These are phyloP conservation scores for Pichia cabralensis DNA, from an alignment of 805 yeast species.

Conservation along the genomic window DNA sequence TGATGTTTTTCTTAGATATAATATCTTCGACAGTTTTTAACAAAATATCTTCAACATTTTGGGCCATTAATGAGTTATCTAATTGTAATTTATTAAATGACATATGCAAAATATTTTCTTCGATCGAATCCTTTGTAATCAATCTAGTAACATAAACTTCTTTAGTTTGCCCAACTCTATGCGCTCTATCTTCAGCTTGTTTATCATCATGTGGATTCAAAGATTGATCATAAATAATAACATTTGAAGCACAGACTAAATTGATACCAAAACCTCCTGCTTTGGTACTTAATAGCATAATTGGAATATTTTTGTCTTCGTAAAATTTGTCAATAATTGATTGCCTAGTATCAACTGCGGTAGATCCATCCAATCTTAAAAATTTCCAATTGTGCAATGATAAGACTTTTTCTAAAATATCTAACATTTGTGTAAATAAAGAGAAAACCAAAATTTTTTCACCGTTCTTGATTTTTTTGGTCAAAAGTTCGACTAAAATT, in stretches of 20 bases:
- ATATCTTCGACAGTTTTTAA: conserved; percentile 35
- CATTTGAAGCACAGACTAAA: conserved; percentile 88
- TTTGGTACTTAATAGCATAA: conserved; percentile 82
- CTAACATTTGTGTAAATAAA: conserved; percentile 85
- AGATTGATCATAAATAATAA: conserved; percentile 83
- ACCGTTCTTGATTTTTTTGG: conserved; percentile 41
- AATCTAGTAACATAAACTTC: conserved; percentile 74
- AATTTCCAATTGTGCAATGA: conserved; percentile 57
- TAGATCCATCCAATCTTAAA: conserved; percentile 84
- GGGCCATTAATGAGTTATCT: conserved; percentile 52
- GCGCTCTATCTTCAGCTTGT: conserved; percentile 98
- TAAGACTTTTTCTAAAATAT: conserved; percentile 71
- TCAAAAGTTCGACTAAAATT: conserved; percentile 46
- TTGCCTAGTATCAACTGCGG: conserved; percentile 89
- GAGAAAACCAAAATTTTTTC: conserved; percentile 78
- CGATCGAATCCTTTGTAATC: conserved; percentile 67
- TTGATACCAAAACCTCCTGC: conserved; percentile 99
- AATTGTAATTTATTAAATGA: conserved; percentile 88
- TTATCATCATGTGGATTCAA: conserved; percentile 98
- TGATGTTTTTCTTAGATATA: conserved; percentile 2
- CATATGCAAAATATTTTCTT: conserved; percentile 75
- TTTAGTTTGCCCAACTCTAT: conserved; percentile 38
- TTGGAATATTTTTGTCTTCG: conserved; percentile 71
- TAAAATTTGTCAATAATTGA: conserved; percentile 82
- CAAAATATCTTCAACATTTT: conserved; percentile 42